Base-by-base conservation (phyloP, 352 stramenopile genomes). In the Phytopythium boreale region DNA sequence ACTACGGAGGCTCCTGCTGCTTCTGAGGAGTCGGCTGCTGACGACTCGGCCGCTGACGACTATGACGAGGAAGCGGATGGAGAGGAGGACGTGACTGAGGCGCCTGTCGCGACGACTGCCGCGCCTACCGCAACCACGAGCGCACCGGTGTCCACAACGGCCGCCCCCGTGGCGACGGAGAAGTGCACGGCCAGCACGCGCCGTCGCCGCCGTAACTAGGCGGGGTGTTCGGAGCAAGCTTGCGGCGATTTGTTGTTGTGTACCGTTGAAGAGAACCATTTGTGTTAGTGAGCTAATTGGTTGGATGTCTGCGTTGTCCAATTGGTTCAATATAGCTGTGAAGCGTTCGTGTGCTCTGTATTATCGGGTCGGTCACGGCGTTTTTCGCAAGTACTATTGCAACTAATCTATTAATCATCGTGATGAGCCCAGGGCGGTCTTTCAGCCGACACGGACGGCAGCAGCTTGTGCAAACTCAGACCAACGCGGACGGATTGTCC, bases 131-230 rank as follows among this genome's bases (percentile, higher is more conserved):
- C 39, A 22, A 53, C 46, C 6, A 47, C 59, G 31, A 49, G 53
- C 9, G 52, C 63, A 10, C 15, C 34, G 6, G 44, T 27, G 12
- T 46, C 61, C 27, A 68, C 56, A 0, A 65, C 65, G 9, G 49
- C 59, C 2, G 31, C 60, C 19, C 66, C 61, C 1, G 29, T 36
- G 20, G 12, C 53, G 41, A 56, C 37, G 37, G 56, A 50, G 24
- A 61, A 58, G 52, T 72, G 68, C 65, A 46, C 41, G 27, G 56
- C 53, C 12, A 69, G 52, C 37, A 52, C 70, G 34, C 63, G 63
- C n/a, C 63, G 67, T n/a, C 58, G 59, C 41, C 63, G 63, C 29
- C 68, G 68, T 31, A 64, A 74, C 68, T 74, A 71, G 31, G 62
- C 17, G 34, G 20, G 19, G 1, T 17, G 27, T 47, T 22, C 29